Evolutionary conservation across 2,329 filamentous ascomycete species (phyloP).

Genomic region (Zasmidium citrigriseum): DNA sequence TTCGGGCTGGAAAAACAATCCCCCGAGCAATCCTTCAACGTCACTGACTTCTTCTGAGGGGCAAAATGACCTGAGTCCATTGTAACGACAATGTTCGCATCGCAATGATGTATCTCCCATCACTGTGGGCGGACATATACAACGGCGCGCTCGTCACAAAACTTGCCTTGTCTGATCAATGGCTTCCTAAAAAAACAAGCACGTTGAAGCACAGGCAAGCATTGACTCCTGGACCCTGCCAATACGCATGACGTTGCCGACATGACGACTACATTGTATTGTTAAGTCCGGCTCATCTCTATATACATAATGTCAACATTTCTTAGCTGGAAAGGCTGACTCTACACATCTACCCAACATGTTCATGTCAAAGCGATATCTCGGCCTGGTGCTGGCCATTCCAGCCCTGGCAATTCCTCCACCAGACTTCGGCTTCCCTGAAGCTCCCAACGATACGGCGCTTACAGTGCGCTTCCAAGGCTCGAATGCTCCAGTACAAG

Average conservation of each 20-base stretch:
- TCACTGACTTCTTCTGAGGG: too few species aligned
- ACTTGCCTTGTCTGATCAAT: too few species aligned
- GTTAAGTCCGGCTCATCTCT: background rate
- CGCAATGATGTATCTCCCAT: too few species aligned
- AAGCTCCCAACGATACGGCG: constrained; percentile 17
- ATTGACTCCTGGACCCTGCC: background rate
- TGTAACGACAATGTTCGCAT: too few species aligned
- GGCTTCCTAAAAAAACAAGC: too few species aligned
- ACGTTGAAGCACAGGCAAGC: background rate
- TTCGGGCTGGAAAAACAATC: too few species aligned
- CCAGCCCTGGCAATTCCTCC: constrained; percentile 15
- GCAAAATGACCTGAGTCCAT: too few species aligned
- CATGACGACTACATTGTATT: background rate
- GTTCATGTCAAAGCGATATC: background rate
- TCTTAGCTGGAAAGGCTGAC: background rate
- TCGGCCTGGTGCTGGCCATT: constrained; percentile 5
- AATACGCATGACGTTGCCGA: background rate
- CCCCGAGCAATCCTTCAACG: too few species aligned
- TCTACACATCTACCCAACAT: background rate
- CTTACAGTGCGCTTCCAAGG: constrained; percentile 8
- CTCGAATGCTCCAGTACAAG: constrained; percentile 1
- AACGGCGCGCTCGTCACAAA: too few species aligned
- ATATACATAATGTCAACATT: background rate
- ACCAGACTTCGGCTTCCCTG: constrained; percentile 16
- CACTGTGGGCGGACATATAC: too few species aligned